Base-by-base conservation (phyloP, 495 filamentous ascomycete genomes). In the Penicillium goetzii region DNA sequence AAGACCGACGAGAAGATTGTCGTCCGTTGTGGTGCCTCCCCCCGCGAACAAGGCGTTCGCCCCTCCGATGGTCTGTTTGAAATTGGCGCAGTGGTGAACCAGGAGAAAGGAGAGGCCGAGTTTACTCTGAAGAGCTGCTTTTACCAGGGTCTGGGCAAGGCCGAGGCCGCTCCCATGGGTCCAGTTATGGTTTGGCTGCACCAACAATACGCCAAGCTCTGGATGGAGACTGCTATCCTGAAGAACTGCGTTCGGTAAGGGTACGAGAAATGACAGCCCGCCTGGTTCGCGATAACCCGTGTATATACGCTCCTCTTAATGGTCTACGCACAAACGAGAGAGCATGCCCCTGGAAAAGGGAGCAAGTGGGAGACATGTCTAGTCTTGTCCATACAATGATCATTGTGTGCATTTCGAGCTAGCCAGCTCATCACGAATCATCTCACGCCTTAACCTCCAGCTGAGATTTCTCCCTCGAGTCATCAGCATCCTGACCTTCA, bases 31-130 rank as follows among this genome's bases (percentile, higher is more conserved):
- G 90, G 89, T 26, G 89, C 87, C 61, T 85, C 85, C 5, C 90
- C 90, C 0, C 77, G 85, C 54, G 83, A 83, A 28, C 65, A 63
- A 30, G 84, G 78, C 0, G 80, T 87, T 28, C 78, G 89, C 38
- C 77, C 81, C 25, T 86, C 82, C 19, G 90, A 92, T 72, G 89
- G 90, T 0, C 75, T 92, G 30, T 89, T 92, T 65, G 83, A 89
- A 69, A 87, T 92, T 68, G 80, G 82, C 23, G 88, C 86, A 0
- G 77, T 80, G 28, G 78, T 91, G 56, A 87, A 90, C 67, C 73
- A 73, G 50, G 82, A 85, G 3, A 77, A 85, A 51, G 80, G 82
- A 15, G 80, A 86, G 49, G 89, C 80, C 10, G 86, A 88, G 69
- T 86, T 92, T 61, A 79, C 77, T 10, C 74, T 92, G 55, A 91